Evolutionary conservation across 192 early-diverging fungal genomes (phyloP).

Genomic region (Linnemannia zychae): DNA sequence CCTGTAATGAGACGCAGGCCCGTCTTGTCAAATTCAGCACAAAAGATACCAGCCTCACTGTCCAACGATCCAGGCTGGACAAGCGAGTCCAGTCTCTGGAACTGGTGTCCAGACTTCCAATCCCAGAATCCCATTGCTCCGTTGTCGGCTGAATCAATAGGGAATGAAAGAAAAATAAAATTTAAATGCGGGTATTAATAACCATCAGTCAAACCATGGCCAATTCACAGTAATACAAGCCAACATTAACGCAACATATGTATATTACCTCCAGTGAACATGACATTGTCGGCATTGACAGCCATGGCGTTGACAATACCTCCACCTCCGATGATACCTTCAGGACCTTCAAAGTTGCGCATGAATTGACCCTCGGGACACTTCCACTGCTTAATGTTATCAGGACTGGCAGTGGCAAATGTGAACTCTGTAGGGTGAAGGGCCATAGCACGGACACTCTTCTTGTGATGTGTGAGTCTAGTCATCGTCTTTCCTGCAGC

Average conservation of each 20-base stretch:
- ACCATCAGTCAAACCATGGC: background rate
- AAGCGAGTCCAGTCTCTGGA: constrained; percentile 89
- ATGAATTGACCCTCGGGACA: constrained; percentile 94
- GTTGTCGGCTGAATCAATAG: constrained; percentile 82
- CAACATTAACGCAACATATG: background rate
- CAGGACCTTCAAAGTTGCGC: constrained; percentile 91
- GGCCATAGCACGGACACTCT: constrained; percentile 92
- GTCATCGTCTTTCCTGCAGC: constrained; percentile 96
- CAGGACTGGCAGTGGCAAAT: constrained; percentile 90
- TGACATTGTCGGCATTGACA: constrained; percentile 92
- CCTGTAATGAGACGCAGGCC: constrained; percentile 96
- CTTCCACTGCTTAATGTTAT: constrained; percentile 98
- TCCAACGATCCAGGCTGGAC: constrained; percentile 97
- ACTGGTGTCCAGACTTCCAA: constrained; percentile 95
- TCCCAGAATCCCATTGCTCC: constrained; percentile 98
- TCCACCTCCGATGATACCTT: constrained; percentile 87
- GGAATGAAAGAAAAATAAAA: constrained; percentile 6
- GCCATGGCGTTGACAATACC: constrained; percentile 93
- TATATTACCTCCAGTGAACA: constrained; percentile 90
- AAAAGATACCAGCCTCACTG: constrained; percentile 96
- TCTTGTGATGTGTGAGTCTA: constrained; percentile 98
- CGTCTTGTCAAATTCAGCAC: constrained; percentile 94
- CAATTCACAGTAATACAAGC: background rate
- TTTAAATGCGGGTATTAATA: background rate
- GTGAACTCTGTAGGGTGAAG: constrained; percentile 95